These are phyloP conservation scores for Lumnitzera littorea DNA, from an alignment of 345 rosid species.

Conservation along the genomic window DNA sequence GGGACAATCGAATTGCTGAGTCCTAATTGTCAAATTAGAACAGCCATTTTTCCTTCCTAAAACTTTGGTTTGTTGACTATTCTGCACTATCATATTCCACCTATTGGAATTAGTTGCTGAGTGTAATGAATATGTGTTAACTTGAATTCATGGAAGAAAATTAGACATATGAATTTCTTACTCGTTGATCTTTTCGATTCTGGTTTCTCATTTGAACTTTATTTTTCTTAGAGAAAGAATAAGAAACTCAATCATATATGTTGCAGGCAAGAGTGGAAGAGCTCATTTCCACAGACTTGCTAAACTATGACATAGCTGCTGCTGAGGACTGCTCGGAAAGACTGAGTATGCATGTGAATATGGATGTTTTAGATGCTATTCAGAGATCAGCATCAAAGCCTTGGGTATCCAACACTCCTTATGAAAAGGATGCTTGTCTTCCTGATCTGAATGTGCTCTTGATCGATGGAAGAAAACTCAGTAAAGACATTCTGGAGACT, in stretches of 20 bases:
- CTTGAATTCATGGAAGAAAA: no score
- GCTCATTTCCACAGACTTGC: conserved; percentile 21
- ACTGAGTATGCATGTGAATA: conserved; percentile 18
- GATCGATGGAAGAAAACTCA: conserved; percentile 25
- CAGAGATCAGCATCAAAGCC: conserved; percentile 33
- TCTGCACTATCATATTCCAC: no score
- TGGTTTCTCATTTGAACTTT: not conserved
- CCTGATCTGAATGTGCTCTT: conserved; percentile 23
- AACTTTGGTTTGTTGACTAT: no score
- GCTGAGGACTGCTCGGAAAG: conserved; percentile 33
- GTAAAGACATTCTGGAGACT: conserved; percentile 16
- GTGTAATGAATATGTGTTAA: no score
- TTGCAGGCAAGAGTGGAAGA: conserved; percentile 37
- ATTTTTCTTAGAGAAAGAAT: not conserved
- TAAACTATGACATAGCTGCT: conserved; percentile 21
- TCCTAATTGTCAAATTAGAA: no score
- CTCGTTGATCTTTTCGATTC: not conserved
- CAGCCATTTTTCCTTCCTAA: no score
- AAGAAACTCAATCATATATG: not conserved
- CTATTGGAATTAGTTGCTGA: no score
- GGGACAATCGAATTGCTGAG: no score
- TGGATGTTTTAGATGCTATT: conserved; percentile 30
- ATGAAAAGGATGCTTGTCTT: conserved; percentile 26
- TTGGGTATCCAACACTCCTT: conserved; percentile 32
- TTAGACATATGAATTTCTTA: not conserved